A percentile compares a stretch with the other conserved stretches of the same genome.
Evolutionary conservation across 164 flowering plant genomes (phyloP).

Genomic region (Dillenia suffruticosa): DNA sequence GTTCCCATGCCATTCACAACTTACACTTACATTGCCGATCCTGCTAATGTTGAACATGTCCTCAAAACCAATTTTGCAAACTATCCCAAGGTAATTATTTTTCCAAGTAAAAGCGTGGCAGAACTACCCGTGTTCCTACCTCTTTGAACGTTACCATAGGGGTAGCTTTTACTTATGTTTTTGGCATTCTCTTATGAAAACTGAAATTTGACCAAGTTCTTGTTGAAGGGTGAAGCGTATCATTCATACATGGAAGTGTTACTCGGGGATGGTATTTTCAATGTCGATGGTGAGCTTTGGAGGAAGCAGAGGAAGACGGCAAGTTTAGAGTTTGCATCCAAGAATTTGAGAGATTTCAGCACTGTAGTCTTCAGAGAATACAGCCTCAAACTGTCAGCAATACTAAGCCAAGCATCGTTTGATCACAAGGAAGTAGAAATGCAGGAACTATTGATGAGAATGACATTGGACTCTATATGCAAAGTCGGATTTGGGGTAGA

Average conservation of each 20-base stretch:
- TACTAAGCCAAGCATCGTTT: slow-evolving; percentile 49
- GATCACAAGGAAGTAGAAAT: slow-evolving; percentile 55
- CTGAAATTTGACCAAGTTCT: background rate
- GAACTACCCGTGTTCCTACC: too few species aligned
- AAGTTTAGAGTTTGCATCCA: slow-evolving; percentile 95
- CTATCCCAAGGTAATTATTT: slow-evolving; percentile 73
- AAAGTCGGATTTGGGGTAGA: slow-evolving; percentile 97
- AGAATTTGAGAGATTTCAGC: slow-evolving; percentile 87
- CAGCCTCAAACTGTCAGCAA: slow-evolving; percentile 64
- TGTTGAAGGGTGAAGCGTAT: slow-evolving; percentile 69
- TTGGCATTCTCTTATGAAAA: background rate
- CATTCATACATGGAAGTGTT: slow-evolving; percentile 95
- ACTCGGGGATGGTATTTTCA: slow-evolving; percentile 91
- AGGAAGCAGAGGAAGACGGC: slow-evolving; percentile 89
- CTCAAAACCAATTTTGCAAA: slow-evolving; percentile 82
- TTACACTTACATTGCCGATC: slow-evolving; percentile 90
- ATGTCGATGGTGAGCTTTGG: slow-evolving; percentile 92
- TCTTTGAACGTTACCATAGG: background rate
- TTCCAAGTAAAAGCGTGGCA: too few species aligned
- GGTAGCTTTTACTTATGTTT: background rate
- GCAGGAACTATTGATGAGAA: slow-evolving; percentile 96
- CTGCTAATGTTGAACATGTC: slow-evolving; percentile 81
- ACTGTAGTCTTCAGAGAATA: slow-evolving; percentile 80
- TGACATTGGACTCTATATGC: slow-evolving; percentile 94
- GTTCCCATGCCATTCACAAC: slow-evolving; percentile 88